phyloP scores from a whole-genome alignment of 176 grass and related monocot species.

The Eleusine indica region DNA sequence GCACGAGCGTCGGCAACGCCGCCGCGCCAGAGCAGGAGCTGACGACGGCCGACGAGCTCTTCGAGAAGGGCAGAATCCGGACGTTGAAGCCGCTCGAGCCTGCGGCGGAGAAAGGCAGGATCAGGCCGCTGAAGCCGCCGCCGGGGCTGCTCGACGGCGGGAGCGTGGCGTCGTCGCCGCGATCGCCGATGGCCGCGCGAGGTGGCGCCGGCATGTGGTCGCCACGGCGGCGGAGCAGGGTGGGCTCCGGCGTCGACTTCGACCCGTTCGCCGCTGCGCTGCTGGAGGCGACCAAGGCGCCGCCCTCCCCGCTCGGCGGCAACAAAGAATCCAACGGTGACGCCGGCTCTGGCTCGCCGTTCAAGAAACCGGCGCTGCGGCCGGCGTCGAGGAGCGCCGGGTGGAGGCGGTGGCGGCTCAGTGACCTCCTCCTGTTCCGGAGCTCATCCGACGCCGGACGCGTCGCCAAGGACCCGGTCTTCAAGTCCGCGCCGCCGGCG shows the following conservation, averaged over 20 bases:
- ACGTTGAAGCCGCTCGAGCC: constrained; percentile 68
- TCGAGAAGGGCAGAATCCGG: constrained; percentile 61
- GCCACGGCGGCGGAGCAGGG: constrained; percentile 47
- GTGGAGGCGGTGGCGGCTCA: constrained; percentile 76
- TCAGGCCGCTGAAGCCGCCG: constrained; percentile 82
- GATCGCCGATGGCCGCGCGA: constrained; percentile 44
- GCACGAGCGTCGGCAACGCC: constrained; percentile 36
- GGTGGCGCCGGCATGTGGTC: constrained; percentile 38
- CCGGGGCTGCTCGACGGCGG: constrained; percentile 64
- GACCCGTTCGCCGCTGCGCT: constrained; percentile 88
- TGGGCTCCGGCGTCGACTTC: constrained; percentile 66
- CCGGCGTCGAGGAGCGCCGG: constrained; percentile 39
- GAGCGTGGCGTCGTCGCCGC: constrained; percentile 57
- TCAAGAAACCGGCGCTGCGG: neutral
- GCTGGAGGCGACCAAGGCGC: constrained; percentile 65
- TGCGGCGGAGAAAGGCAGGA: constrained; percentile 52
- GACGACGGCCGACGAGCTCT: constrained; percentile 66
- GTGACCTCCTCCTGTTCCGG: constrained; percentile 82
- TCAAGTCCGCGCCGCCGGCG: constrained; percentile 50
- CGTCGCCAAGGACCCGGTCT: constrained; percentile 49
- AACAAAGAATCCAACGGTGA: constrained; percentile 15
- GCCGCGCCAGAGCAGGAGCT: constrained; percentile 33
- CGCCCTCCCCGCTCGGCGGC: constrained; percentile 60
- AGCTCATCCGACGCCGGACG: constrained; percentile 67
- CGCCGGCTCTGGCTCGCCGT: constrained; percentile 3